phyloP scores from a whole-genome alignment of 495 filamentous ascomycete species.

The Schizothecium vesticola region DNA sequence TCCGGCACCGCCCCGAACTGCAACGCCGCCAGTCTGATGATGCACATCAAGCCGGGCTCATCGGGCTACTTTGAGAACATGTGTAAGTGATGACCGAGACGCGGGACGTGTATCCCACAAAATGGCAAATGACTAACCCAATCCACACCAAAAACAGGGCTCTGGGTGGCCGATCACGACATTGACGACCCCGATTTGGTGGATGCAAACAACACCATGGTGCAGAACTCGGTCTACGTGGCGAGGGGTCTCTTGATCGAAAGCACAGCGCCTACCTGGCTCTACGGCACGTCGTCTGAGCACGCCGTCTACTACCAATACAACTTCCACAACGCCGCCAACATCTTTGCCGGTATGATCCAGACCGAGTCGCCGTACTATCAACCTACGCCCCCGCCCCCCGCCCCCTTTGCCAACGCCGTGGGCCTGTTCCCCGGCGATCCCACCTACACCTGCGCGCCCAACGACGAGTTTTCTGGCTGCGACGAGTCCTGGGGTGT shows the following conservation, averaged over 20 bases:
- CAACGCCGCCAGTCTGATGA: conserved; percentile 57
- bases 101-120: no score
- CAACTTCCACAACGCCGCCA: conserved; percentile 23
- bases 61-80: conserved; percentile 79
- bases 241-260: conserved; percentile 4
- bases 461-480: background rate
- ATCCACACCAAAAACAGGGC: no score
- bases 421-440: background rate
- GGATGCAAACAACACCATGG: background rate
- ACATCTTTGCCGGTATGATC: conserved; percentile 5
- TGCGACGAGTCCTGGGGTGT: background rate
- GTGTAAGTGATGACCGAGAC: no score
- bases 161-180: conserved; percentile 75
- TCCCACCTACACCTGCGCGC: background rate
- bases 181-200: conserved; percentile 6
- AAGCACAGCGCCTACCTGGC: conserved; percentile 5
- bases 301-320: conserved; percentile 33
- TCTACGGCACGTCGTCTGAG: conserved; percentile 16
- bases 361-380: conserved; percentile 5
- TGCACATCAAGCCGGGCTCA: conserved; percentile 65
- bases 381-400: background rate
- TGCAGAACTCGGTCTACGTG: background rate
- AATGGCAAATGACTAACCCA: no score
- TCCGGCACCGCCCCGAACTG: conserved; percentile 29
- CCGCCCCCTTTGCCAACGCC: background rate